Conservation (phyloP, 306 rosid genomes). For the Castanea mollissima region DNA sequence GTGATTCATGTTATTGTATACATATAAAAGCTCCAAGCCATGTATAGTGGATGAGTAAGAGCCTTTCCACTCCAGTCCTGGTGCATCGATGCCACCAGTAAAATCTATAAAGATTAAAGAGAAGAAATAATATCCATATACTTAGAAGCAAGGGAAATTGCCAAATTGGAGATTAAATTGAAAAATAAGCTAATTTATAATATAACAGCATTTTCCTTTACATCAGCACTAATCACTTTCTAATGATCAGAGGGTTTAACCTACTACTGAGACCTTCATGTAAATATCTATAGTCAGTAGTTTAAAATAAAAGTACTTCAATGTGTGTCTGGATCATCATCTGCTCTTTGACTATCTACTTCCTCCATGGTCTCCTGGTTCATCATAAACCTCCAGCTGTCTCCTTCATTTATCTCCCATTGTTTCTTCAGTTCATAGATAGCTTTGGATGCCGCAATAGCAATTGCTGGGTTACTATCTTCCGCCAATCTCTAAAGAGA, state of each 20-base stretch:
- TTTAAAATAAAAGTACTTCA: constrained; percentile 23
- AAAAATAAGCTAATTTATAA: background rate
- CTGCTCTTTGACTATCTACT: constrained; percentile 38
- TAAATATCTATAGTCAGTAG: constrained; percentile 33
- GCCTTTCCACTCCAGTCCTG: too few species aligned
- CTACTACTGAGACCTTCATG: constrained; percentile 42
- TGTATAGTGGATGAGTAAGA: too few species aligned
- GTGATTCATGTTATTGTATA: too few species aligned
- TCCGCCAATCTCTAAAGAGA: constrained; percentile 81
- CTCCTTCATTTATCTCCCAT: constrained; percentile 95
- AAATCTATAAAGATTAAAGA: too few species aligned
- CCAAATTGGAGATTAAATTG: background rate
- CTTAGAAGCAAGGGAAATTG: background rate
- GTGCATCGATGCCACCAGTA: too few species aligned
- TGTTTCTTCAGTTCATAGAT: constrained; percentile 91
- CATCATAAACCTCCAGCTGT: constrained; percentile 87
- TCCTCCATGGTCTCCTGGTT: constrained; percentile 42
- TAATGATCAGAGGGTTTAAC: constrained; percentile 39
- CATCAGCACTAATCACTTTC: constrained; percentile 21
- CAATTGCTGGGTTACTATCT: constrained; percentile 78
- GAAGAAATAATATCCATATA: background rate
- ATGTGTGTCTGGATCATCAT: constrained; percentile 31
- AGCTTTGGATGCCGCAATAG: constrained; percentile 82
- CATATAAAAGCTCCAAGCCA: too few species aligned
- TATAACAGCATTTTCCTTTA: constrained; percentile 18